Evolutionary conservation across 768 basidiomycete genomes (phyloP), one percentile per base, ranked within the genome.

Genomic region (Zangia roseola): DNA sequence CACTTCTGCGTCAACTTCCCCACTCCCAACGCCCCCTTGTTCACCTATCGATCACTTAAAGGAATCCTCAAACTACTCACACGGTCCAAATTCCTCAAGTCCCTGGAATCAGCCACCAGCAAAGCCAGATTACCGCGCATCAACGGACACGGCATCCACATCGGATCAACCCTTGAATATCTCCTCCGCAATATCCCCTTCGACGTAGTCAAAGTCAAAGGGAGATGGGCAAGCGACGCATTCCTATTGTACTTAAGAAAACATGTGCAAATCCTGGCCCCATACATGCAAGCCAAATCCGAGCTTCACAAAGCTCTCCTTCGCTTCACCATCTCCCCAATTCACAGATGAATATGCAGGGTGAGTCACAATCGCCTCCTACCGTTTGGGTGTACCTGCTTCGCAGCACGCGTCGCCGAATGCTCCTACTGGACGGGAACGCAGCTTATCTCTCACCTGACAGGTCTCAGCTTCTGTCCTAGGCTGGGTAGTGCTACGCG

Each of bases 131-230:
- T 17, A 4, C 20, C 20, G 1, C 6, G 20, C 2, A 1, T 45
- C n/a, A n/a, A 36, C 2, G 56, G 61, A 6, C 65, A 70, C 46
- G 53, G 64, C 13, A 55, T 65, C 19, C 56, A 60, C 47, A 65
- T 69, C 10, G 63, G 69, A 4, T 50, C 62, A 4, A 71, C 70
- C 0, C 56, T 75, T 0, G 64, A 70, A 45, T 74, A 73, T 46
- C 63, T 75, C 0, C 63, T 75, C 4, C 56, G 59, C 8, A 69
- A 69, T 1, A 49, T 69, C 0, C 65, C 71, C 6, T 69, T 76
- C 36, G 12, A 30, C 14, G 30, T 30, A 12, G 30, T 30, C 30
- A 30, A 30, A 6, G 13, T 30, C 12, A 30, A 61, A 21, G 70
- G 73, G 0, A 38, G 66, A 0, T 76, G 73, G 74, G 49, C 56